These are phyloP conservation scores for Chlorella sp. DNA, from an alignment of 139 green algal species.

Conservation along the genomic window DNA sequence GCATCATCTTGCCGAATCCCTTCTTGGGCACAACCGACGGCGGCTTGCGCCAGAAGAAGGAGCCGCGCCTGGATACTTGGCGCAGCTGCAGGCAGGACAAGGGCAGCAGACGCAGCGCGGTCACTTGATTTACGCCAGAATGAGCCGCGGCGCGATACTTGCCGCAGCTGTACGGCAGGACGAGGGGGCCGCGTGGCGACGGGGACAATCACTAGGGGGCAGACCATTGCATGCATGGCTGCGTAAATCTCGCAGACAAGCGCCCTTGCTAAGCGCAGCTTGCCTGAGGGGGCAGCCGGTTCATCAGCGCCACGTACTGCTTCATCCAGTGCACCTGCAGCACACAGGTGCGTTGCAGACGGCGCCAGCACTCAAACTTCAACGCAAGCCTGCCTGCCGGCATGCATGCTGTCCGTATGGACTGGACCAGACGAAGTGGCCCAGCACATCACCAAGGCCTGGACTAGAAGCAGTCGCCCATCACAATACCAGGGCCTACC, in stretches of 20 bases:
- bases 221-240: background rate
- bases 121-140: too few relatives aligned
- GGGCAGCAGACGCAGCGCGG: background rate
- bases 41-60: slow-evolving; percentile 55
- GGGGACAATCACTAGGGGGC: too few relatives aligned
- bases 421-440: too few relatives aligned
- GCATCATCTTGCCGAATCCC: slow-evolving; percentile 44
- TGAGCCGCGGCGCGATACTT: too few relatives aligned
- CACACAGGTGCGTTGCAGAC: background rate
- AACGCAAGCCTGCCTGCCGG: too few relatives aligned
- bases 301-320: slow-evolving; percentile 36
- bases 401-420: too few relatives aligned
- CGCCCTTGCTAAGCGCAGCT: background rate
- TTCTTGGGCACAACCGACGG: slow-evolving; percentile 18
- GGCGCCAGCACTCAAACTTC: too few relatives aligned
- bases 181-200: too few relatives aligned
- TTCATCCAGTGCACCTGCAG: slow-evolving; percentile 50
- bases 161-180: too few relatives aligned
- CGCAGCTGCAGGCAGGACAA: slow-evolving; percentile 29
- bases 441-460: too few relatives aligned
- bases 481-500: slow-evolving; percentile 14
- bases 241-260: background rate
- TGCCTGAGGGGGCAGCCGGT: slow-evolving; percentile 23
- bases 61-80: slow-evolving; percentile 50
- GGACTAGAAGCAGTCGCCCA: too few relatives aligned